Evolutionary conservation across 1,284 basidiomycete species (phyloP).

Genomic region (Microbotryum silenes-acaulis): DNA sequence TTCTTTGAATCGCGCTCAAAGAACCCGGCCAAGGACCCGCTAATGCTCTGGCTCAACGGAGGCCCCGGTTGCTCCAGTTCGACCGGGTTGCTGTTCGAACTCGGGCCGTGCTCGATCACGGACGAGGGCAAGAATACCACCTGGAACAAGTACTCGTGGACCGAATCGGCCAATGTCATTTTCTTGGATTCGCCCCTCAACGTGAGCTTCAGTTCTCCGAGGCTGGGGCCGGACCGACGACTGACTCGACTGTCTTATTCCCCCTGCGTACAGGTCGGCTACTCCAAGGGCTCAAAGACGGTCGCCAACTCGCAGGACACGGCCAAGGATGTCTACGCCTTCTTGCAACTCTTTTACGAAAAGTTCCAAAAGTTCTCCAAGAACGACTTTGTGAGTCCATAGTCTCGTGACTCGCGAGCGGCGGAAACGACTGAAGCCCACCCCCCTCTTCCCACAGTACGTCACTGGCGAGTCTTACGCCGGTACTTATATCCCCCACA

Average conservation of each 20-base stretch:
- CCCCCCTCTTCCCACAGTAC: conserved; percentile 32
- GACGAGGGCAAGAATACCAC: conserved; percentile 62
- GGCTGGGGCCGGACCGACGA: neutral
- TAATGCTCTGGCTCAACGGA: conserved; percentile 84
- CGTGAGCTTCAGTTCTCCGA: too few species aligned
- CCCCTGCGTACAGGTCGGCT: conserved; percentile 62
- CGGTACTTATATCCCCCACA: conserved; percentile 71
- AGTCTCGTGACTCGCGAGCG: neutral
- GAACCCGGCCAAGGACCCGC: conserved; percentile 64
- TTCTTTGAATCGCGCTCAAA: conserved; percentile 69
- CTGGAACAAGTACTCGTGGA: conserved; percentile 71
- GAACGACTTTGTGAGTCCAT: conserved; percentile 1
- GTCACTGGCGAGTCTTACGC: conserved; percentile 52
- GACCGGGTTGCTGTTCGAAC: conserved; percentile 51
- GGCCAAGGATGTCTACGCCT: conserved; percentile 78
- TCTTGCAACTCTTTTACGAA: conserved; percentile 73
- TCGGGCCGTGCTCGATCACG: conserved; percentile 71
- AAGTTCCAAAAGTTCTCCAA: conserved; percentile 32
- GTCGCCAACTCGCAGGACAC: conserved; percentile 66
- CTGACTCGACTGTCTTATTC: too few species aligned
- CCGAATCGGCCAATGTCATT: conserved; percentile 49
- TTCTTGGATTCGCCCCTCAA: conserved; percentile 72
- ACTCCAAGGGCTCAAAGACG: conserved; percentile 60
- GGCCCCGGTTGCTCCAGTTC: conserved; percentile 48
- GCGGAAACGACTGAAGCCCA: conserved; percentile 24